Percentiles rank a stretch among this genome's conserved stretches.
These are phyloP conservation scores for Protomyces inouyei DNA, from an alignment of 1,139 yeast species.

Conservation along the genomic window DNA sequence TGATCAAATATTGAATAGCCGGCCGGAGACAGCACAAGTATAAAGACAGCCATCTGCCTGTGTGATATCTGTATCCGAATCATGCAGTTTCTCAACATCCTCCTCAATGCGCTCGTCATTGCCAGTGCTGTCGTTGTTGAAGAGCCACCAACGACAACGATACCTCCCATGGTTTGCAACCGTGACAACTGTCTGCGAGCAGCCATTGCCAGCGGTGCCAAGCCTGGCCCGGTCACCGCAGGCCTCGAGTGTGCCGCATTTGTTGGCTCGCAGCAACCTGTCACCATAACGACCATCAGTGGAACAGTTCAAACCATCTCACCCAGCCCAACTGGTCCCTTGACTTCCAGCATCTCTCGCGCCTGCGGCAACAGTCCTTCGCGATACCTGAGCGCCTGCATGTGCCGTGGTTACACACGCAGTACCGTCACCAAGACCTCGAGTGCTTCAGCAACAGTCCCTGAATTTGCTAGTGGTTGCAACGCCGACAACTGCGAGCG, in stretches of 20 bases:
- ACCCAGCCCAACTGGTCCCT: not conserved
- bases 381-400: not conserved
- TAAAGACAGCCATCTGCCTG: not conserved
- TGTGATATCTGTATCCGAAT: not conserved
- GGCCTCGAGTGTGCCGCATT: not conserved
- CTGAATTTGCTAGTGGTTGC: not conserved
- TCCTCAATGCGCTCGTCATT: not conserved
- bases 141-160: not conserved
- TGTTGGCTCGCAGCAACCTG: not conserved
- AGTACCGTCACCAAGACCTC: not conserved
- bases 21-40: not conserved
- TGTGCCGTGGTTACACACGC: not conserved
- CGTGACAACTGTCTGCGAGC: not conserved
- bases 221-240: not conserved
- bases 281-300: not conserved
- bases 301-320: not conserved
- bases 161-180: not conserved
- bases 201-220: not conserved
- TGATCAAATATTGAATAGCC: not conserved
- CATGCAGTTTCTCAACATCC: not conserved
- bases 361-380: not conserved
- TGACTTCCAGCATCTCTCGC: not conserved
- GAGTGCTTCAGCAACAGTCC: not conserved
- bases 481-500: not conserved
- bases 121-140: not conserved